Conservation (phyloP, 2,329 filamentous ascomycete species). For the Aspergillus jensenii region DNA sequence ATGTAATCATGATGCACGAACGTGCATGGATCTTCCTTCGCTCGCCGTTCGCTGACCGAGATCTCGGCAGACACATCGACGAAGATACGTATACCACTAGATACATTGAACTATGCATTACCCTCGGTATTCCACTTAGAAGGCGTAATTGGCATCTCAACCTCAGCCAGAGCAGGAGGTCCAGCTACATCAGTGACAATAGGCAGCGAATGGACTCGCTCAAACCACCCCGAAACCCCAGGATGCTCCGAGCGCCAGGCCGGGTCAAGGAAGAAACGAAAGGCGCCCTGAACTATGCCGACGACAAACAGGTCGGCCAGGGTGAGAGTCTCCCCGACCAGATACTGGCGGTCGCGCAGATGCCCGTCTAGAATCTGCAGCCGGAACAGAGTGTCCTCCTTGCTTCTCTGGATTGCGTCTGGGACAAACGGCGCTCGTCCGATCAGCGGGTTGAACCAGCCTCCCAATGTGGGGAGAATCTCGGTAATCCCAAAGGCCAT, state of each 20-base stretch:
- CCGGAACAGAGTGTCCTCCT: background rate
- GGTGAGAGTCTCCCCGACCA: constrained; percentile 3
- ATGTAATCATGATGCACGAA: too few species aligned
- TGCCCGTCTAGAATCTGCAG: constrained; percentile 1
- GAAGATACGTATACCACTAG: background rate
- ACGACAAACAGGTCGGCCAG: constrained; percentile 8
- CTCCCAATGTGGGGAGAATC: constrained; percentile 1
- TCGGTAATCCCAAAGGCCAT: constrained; percentile 13
- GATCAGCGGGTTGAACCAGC: constrained; percentile 7
- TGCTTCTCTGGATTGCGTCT: background rate
- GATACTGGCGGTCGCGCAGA: background rate
- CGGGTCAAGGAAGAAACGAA: constrained; percentile 6
- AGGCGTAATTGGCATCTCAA: background rate
- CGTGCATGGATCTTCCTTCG: background rate
- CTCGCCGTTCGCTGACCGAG: constrained; percentile 2
- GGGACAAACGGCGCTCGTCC: background rate
- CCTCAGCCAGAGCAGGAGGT: background rate
- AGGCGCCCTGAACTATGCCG: constrained; percentile 2
- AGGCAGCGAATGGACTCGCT: background rate
- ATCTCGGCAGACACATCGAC: background rate
- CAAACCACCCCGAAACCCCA: constrained; percentile 8
- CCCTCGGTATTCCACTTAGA: background rate
- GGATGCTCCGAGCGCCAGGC: constrained; percentile 1
- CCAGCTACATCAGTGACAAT: background rate
- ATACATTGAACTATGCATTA: background rate